A percentile compares a stretch with the other conserved stretches of the same genome.
Evolutionary conservation across 1,139 yeast genomes (phyloP).

Genomic region (Kluyveromyces sp.): DNA sequence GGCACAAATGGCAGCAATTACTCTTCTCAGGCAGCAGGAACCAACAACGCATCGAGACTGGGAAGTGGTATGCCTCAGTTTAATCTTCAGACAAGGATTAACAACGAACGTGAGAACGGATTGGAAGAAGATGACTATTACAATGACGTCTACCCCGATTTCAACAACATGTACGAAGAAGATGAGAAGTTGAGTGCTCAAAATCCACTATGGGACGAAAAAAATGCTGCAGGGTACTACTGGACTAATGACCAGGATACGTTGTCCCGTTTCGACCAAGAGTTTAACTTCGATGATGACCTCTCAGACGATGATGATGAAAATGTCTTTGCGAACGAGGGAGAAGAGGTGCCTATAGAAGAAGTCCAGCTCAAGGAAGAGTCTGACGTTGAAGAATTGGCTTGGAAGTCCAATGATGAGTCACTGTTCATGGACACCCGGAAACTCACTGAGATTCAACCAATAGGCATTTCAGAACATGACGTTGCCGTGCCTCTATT

Average conservation of each 20-base stretch:
- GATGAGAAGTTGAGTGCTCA: conserved; percentile 34
- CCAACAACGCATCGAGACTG: neutral
- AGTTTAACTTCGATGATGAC: conserved; percentile 40
- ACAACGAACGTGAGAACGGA: conserved; percentile 6
- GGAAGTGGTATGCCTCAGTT: neutral
- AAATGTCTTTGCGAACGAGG: conserved; percentile 10
- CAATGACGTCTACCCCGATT: conserved; percentile 19
- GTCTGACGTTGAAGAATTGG: conserved; percentile 33
- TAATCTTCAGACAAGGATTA: conserved; percentile 7
- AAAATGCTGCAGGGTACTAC: conserved; percentile 12
- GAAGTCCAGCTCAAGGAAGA: conserved; percentile 26
- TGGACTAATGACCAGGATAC: conserved; percentile 27
- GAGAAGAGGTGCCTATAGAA: conserved; percentile 8
- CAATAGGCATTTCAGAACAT: neutral
- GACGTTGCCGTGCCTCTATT: neutral
- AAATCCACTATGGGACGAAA: conserved; percentile 31
- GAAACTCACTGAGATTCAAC: neutral
- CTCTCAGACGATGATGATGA: conserved; percentile 8
- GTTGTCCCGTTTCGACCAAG: conserved; percentile 42
- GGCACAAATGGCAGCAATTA: no score
- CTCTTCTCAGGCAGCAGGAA: no score
- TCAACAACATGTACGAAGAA: conserved; percentile 15
- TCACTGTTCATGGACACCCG: conserved; percentile 6
- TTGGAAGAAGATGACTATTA: conserved; percentile 12
- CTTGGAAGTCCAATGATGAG: conserved; percentile 2